These are phyloP conservation scores for Guadua angustifolia DNA, from an alignment of 176 grass and related monocot genomes.

Conservation along the genomic window DNA sequence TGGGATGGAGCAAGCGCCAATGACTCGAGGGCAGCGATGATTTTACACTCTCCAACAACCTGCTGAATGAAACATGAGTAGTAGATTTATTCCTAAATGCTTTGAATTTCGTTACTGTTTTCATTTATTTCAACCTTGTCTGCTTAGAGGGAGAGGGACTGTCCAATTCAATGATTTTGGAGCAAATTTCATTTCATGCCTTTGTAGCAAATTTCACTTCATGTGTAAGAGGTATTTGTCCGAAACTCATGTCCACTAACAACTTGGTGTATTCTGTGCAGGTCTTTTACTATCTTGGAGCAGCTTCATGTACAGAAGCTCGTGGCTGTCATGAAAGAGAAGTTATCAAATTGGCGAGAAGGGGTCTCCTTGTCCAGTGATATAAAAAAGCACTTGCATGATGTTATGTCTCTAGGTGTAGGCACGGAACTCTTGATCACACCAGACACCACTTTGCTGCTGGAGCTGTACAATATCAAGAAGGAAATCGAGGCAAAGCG, in stretches of 20 bases:
- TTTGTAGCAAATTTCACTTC: constrained; percentile 15
- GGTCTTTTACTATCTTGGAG: constrained; percentile 75
- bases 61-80: constrained; percentile 18
- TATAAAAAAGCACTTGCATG: constrained; percentile 55
- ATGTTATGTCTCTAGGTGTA: constrained; percentile 63
- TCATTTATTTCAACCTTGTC: neutral
- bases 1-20: neutral
- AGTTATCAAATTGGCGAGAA: constrained; percentile 51
- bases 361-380: constrained; percentile 61
- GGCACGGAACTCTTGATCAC: constrained; percentile 71
- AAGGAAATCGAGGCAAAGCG: constrained; percentile 76
- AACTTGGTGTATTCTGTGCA: constrained; percentile 40
- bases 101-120: neutral
- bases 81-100: neutral
- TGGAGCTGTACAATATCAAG: constrained; percentile 73
- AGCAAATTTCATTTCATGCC: neutral
- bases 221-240: constrained; percentile 14
- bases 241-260: constrained; percentile 26
- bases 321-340: constrained; percentile 57
- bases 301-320: constrained; percentile 78
- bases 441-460: constrained; percentile 61
- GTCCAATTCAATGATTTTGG: neutral
- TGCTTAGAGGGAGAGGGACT: neutral
- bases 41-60: neutral
- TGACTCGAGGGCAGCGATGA: neutral